Evolutionary conservation across 2,329 filamentous ascomycete species (phyloP).

Genomic region (Onygenales sp.): DNA sequence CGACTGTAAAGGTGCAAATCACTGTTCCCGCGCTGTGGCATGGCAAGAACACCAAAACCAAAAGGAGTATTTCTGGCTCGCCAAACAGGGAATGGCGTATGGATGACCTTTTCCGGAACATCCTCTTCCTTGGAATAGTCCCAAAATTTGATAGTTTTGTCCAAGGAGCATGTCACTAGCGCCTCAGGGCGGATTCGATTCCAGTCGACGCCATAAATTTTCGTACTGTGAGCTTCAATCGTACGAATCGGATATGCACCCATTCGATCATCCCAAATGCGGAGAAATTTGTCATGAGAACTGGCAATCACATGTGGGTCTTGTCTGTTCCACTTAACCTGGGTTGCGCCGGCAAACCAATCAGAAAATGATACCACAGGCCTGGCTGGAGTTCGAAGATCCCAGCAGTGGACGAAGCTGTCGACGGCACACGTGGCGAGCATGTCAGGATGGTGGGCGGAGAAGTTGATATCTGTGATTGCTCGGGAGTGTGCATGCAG

Average conservation of each 20-base stretch:
- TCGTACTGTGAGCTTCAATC: conserved; percentile 80
- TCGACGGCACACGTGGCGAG: conserved; percentile 87
- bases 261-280: conserved; percentile 83
- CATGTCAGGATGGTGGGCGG: conserved; percentile 79
- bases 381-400: conserved; percentile 63
- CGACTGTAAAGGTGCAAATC: conserved; percentile 78
- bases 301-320: conserved; percentile 81
- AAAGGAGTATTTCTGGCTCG: conserved; percentile 86
- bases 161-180: conserved; percentile 79
- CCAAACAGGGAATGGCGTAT: conserved; percentile 81
- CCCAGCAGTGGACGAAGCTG: conserved; percentile 89
- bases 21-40: conserved; percentile 83
- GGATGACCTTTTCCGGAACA: conserved; percentile 64
- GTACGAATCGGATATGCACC: conserved; percentile 69
- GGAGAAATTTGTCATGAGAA: conserved; percentile 76
- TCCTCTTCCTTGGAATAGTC: conserved; percentile 59
- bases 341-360: conserved; percentile 87
- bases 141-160: conserved; percentile 92
- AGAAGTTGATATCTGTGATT: conserved; percentile 95
- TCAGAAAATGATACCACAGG: conserved; percentile 78
- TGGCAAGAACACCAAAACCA: conserved; percentile 72
- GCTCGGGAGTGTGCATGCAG: conserved; percentile 77
- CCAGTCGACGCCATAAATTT: conserved; percentile 95
- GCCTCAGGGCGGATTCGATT: conserved; percentile 65
- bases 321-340: conserved; percentile 90